phyloP scores from a whole-genome alignment of 345 rosid species.

The Pistacia vera region DNA sequence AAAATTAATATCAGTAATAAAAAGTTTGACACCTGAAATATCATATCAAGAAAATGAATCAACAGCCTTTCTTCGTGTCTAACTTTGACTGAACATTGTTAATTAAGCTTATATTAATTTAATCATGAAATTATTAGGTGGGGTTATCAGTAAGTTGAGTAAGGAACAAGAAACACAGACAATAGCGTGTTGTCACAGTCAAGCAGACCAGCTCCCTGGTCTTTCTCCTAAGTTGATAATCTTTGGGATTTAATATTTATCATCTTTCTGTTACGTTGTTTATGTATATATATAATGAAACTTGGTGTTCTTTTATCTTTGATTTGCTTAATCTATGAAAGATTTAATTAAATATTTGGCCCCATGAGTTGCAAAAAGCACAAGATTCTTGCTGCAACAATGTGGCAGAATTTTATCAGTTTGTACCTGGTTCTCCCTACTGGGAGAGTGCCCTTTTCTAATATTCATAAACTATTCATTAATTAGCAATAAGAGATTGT shows the following conservation, averaged over 20 bases:
- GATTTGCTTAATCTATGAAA: neutral
- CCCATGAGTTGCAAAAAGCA: constrained; percentile 1
- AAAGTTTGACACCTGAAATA: too few relatives aligned
- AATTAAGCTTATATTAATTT: neutral
- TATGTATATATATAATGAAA: neutral
- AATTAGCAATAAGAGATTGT: too few relatives aligned
- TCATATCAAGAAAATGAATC: too few relatives aligned
- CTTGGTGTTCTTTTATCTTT: neutral
- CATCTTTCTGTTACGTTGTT: neutral
- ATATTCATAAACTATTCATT: too few relatives aligned
- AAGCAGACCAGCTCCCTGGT: constrained; percentile 41
- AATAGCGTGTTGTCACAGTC: constrained; percentile 41
- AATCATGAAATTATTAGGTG: neutral
- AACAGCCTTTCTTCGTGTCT: neutral
- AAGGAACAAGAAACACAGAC: constrained; percentile 11
- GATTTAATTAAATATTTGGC: neutral
- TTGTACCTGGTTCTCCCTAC: constrained; percentile 11
- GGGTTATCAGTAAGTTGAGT: constrained; percentile 6
- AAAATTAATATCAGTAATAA: constrained; percentile 1
- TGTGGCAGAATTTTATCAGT: constrained; percentile 13
- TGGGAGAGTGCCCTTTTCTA: too few relatives aligned
- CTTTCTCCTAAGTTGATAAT: constrained; percentile 26
- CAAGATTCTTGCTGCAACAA: constrained; percentile 23
- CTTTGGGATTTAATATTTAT: constrained; percentile 12
- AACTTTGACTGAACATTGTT: constrained; percentile 22